Base-by-base conservation (phyloP, 805 yeast species). In the Pichia eremophila region DNA sequence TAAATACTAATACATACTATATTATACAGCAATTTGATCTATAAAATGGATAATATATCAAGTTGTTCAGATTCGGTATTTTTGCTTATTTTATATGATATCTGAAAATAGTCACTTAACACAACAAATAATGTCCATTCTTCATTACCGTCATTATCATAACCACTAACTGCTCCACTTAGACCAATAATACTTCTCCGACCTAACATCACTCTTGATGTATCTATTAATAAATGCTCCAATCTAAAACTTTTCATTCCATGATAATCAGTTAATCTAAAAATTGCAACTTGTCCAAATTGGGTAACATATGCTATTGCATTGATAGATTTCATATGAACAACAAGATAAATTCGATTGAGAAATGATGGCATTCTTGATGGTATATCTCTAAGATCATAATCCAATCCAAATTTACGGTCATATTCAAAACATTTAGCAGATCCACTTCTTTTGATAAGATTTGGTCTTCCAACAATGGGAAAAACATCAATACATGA, bases 271-370 rank as follows among this genome's bases (percentile, higher is more conserved):
- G 74, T 72, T 32, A 74, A 51, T 22, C 79, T 55, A 51, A 73
- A 67, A 0, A 73, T 53, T 0, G 72, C 57, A 15, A 71, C 64
- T n/a, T 63, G 57, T 0, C 79, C 79, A 6, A 67, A 62, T 42
- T 73, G 77, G 1, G 76, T 66, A 0, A 64, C 75, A 3, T 65
- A 67, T 5, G 72, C 56, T 14, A 67, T 59, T n/a, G 73, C 69
- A 8, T 66, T 63, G 5, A 75, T 46, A 41, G 66, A 69, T 0
- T 73, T 72, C 8, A 74, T 66, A 12, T 70, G 53, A 27, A 60
- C 40, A 3, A 56, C 46, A 11, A 67, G 40, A 10, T 66, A 64
- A 7, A 65, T 46, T 29, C 71, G 49, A 45, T 63, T 57, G 2
- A 32, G 11, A 5, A 32, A 32, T 12, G 8, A 7, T 7, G 36